Evolutionary conservation across 2,329 filamentous ascomycete genomes (phyloP).

Genomic region (Cephalotrichum gorgonifer): DNA sequence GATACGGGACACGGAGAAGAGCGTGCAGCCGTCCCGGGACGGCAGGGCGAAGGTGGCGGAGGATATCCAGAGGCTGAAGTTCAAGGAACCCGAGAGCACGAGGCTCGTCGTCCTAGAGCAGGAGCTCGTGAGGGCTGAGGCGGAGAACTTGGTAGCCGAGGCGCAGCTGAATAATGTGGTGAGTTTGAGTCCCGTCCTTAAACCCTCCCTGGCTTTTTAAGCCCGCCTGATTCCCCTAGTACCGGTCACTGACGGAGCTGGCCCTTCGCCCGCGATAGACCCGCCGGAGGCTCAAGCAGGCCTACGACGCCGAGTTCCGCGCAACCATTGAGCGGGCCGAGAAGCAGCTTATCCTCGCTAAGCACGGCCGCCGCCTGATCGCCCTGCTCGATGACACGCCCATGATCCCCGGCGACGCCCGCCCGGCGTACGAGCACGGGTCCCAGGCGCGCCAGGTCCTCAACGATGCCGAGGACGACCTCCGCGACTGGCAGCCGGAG

Average conservation of each 20-base stretch:
- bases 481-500: slow-evolving; percentile 60
- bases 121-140: slow-evolving; percentile 91
- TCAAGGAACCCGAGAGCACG: slow-evolving; percentile 80
- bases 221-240: too few species aligned
- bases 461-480: slow-evolving; percentile 83
- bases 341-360: slow-evolving; percentile 91
- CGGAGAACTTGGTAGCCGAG: slow-evolving; percentile 90
- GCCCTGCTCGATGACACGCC: slow-evolving; percentile 83
- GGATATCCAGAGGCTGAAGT: slow-evolving; percentile 84
- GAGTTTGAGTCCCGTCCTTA: slow-evolving; percentile 22
- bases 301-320: slow-evolving; percentile 78
- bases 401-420: slow-evolving; percentile 74
- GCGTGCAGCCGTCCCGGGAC: slow-evolving; percentile 85
- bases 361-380: slow-evolving; percentile 77
- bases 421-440: slow-evolving; percentile 55
- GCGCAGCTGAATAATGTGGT: slow-evolving; percentile 93
- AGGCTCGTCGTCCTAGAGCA: slow-evolving; percentile 82
- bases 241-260: not conserved
- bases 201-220: not conserved
- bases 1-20: slow-evolving; percentile 91
- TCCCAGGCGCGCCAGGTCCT: slow-evolving; percentile 72
- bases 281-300: slow-evolving; percentile 90
- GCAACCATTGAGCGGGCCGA: slow-evolving; percentile 92
- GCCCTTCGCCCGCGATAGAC: slow-evolving; percentile 52
- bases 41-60: slow-evolving; percentile 80